phyloP scores from a whole-genome alignment of 2,329 filamentous ascomycete species.

The Colletotrichum costaricense region DNA sequence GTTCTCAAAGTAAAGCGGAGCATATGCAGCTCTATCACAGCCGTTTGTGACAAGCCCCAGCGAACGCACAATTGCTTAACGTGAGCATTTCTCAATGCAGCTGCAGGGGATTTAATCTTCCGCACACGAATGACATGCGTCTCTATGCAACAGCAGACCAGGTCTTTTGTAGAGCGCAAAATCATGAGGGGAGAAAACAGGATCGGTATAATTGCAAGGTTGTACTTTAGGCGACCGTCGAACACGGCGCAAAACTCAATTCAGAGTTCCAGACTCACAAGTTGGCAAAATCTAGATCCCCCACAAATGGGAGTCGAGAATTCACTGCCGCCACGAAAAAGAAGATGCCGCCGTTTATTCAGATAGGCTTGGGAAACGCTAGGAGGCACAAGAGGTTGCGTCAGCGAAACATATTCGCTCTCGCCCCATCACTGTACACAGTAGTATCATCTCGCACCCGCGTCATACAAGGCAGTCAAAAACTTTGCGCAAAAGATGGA shows the following conservation, averaged over 20 bases:
- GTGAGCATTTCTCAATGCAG: not conserved
- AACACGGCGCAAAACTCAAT: not conserved
- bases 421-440: conserved; percentile 18
- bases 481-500: conserved; percentile 20
- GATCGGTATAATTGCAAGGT: not conserved
- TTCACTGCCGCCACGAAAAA: not conserved
- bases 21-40: conserved; percentile 24
- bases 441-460: conserved; percentile 5
- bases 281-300: not conserved
- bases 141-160: not conserved
- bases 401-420: not conserved
- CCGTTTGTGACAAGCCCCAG: conserved; percentile 17
- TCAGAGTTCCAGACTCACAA: not conserved
- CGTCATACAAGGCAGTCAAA: conserved; percentile 13
- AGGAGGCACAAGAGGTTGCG: not conserved
- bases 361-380: not conserved
- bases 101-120: conserved; percentile 16
- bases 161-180: not conserved
- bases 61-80: conserved; percentile 17
- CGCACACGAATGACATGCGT: conserved; percentile 11
- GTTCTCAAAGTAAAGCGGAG: conserved; percentile 10
- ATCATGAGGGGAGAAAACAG: not conserved
- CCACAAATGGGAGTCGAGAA: not conserved
- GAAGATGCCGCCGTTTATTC: not conserved
- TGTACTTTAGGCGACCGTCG: not conserved